These are phyloP conservation scores for Trypanosoma melophagium DNA, from an alignment of 208 protist genomes.

Conservation along the genomic window DNA sequence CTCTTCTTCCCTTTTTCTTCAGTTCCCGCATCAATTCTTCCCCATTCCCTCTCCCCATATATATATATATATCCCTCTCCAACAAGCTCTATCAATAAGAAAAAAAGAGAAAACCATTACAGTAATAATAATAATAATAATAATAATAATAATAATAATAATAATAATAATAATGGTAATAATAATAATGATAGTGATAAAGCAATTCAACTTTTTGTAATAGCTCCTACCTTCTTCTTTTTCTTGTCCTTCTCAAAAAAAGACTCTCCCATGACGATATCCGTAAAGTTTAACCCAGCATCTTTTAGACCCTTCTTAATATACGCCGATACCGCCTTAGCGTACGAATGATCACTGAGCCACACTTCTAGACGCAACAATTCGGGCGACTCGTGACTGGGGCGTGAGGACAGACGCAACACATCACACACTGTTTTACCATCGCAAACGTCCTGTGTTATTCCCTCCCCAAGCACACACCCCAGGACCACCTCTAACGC, in stretches of 20 bases:
- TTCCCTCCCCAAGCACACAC: constrained; percentile 69
- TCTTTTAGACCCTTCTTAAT: constrained; percentile 53
- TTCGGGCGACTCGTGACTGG: constrained; percentile 63
- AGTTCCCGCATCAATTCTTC: no score
- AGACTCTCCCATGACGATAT: constrained; percentile 62
- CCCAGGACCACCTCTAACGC: constrained; percentile 72
- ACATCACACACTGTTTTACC: constrained; percentile 80
- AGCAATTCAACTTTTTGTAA: constrained; percentile 12
- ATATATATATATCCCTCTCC: no score
- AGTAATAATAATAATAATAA: no score
- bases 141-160: neutral
- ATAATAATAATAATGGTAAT: constrained; percentile 4
- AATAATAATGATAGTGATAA: neutral
- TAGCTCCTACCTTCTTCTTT: constrained; percentile 25
- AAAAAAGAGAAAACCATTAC: neutral
- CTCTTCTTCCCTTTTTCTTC: no score
- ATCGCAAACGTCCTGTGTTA: constrained; percentile 54
- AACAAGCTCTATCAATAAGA: neutral
- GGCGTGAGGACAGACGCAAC: constrained; percentile 68
- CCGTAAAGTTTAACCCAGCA: constrained; percentile 39
- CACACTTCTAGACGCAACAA: constrained; percentile 83
- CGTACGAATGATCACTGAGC: constrained; percentile 74
- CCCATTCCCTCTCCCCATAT: no score
- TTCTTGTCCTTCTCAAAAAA: constrained; percentile 57
- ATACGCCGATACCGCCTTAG: constrained; percentile 45